Evolutionary conservation across 2,329 filamentous ascomycete species (phyloP).

Genomic region (Uncinocarpus reesii): DNA sequence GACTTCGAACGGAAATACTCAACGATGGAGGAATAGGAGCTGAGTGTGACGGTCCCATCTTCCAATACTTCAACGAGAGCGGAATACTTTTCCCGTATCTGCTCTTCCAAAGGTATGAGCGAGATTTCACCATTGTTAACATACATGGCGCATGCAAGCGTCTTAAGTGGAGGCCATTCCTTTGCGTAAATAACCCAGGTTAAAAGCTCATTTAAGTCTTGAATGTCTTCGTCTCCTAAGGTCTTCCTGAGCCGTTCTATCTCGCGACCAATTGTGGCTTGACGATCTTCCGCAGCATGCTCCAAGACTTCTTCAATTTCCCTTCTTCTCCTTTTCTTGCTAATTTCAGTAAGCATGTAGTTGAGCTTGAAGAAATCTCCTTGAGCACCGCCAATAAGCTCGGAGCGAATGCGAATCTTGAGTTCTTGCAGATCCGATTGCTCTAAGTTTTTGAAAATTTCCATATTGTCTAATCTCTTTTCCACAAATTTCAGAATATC

Average conservation of each 20-base stretch:
- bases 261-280: slow-evolving; percentile 22
- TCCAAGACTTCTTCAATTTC: slow-evolving; percentile 23
- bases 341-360: slow-evolving; percentile 22
- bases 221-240: slow-evolving; percentile 21
- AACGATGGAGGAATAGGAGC: slow-evolving; percentile 21
- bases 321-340: slow-evolving; percentile 21
- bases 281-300: slow-evolving; percentile 20
- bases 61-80: slow-evolving; percentile 18
- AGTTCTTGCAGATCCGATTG: slow-evolving; percentile 18
- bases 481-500: slow-evolving; percentile 22
- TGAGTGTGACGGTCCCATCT: slow-evolving; percentile 14
- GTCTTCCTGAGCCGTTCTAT: slow-evolving; percentile 21
- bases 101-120: slow-evolving; percentile 19
- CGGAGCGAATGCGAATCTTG: slow-evolving; percentile 18
- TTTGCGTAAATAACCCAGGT: slow-evolving; percentile 22
- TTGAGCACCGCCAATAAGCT: slow-evolving; percentile 18
- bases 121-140: slow-evolving; percentile 21
- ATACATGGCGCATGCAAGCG: slow-evolving; percentile 20
- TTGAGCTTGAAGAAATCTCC: slow-evolving; percentile 24
- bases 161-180: slow-evolving; percentile 16
- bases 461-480: slow-evolving; percentile 22
- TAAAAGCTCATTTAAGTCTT: slow-evolving; percentile 24
- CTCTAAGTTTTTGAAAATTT: slow-evolving; percentile 19
- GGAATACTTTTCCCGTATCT: slow-evolving; percentile 21
- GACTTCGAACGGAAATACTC: slow-evolving; percentile 16